Conservation (phyloP, 352 stramenopile species). For the Pythium graminicola region DNA sequence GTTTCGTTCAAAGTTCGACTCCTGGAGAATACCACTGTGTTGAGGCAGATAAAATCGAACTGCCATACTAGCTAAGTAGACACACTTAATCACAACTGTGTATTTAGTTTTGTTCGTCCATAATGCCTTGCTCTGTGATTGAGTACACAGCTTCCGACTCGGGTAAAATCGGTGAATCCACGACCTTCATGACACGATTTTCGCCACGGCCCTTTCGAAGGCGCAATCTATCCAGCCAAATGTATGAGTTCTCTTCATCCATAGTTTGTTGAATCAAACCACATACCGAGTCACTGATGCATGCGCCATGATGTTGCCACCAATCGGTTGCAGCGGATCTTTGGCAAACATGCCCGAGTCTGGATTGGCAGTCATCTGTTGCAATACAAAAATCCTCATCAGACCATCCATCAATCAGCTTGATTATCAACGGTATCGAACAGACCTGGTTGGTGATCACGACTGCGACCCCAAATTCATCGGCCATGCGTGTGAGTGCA, state of each 20-base stretch:
- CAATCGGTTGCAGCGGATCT: slow-evolving; percentile 86
- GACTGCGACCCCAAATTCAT: slow-evolving; percentile 98
- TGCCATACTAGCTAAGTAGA: background rate
- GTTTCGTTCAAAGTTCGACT: background rate
- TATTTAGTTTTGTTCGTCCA: slow-evolving; percentile 82
- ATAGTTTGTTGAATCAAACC: background rate
- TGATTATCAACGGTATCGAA: too few species aligned
- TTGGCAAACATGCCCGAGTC: slow-evolving; percentile 90
- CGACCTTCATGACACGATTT: slow-evolving; percentile 97
- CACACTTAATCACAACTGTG: background rate
- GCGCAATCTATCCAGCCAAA: slow-evolving; percentile 51
- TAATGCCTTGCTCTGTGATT: slow-evolving; percentile 93
- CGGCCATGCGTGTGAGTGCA: slow-evolving; percentile 94
- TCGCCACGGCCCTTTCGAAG: slow-evolving; percentile 97
- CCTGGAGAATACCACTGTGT: background rate
- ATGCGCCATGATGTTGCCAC: slow-evolving; percentile 88
- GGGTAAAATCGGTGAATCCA: slow-evolving; percentile 95
- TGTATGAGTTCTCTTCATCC: background rate
- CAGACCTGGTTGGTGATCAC: slow-evolving; percentile 85
- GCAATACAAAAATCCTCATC: background rate
- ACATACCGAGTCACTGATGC: slow-evolving; percentile 70
- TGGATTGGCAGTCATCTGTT: slow-evolving; percentile 87
- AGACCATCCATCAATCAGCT: too few species aligned
- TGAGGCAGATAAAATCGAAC: background rate
- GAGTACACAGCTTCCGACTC: slow-evolving; percentile 98